Percentiles rank a stretch among this genome's conserved stretches.
Evolutionary conservation across 1,139 yeast genomes (phyloP).

Genomic region (Kodamaea anthophila): DNA sequence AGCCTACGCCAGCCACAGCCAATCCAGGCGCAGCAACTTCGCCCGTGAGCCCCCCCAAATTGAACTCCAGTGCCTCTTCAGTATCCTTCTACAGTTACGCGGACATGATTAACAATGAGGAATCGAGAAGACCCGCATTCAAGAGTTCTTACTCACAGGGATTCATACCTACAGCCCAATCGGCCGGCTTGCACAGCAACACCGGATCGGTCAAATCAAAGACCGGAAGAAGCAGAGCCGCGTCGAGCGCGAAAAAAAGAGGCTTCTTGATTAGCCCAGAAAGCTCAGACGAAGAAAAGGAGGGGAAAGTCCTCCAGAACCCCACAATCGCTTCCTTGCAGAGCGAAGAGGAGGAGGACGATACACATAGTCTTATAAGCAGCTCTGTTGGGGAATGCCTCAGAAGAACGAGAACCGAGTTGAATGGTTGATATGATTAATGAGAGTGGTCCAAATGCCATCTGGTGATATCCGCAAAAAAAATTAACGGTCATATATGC

Average conservation of each 20-base stretch:
- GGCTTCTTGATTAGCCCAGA: constrained; percentile 21
- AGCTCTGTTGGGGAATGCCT: constrained; percentile 37
- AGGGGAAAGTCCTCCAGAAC: constrained; percentile 3
- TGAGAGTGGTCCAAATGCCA: too few relatives aligned
- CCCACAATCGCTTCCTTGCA: neutral
- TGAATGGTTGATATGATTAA: too few relatives aligned
- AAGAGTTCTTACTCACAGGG: constrained; percentile 29
- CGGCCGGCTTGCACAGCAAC: constrained; percentile 6
- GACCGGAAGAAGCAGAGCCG: constrained; percentile 2
- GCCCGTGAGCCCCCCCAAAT: constrained; percentile 36
- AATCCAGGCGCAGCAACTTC: constrained; percentile 12
- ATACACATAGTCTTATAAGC: constrained; percentile 30
- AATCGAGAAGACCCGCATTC: constrained; percentile 53
- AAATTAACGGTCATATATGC: too few relatives aligned
- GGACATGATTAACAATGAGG: constrained; percentile 67
- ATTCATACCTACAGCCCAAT: constrained; percentile 10
- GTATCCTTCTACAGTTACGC: constrained; percentile 74
- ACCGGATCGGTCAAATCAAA: constrained; percentile 5
- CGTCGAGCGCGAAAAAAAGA: constrained; percentile 9
- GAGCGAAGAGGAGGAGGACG: constrained; percentile 2
- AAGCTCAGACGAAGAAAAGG: constrained; percentile 15
- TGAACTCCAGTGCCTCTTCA: constrained; percentile 39
- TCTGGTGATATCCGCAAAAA: too few relatives aligned
- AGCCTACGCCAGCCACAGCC: constrained; percentile 9
- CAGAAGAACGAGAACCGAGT: constrained; percentile 34